Conservation (phyloP, 225 moss, liverwort and hornwort genomes). For the Polytrichum formosum region DNA sequence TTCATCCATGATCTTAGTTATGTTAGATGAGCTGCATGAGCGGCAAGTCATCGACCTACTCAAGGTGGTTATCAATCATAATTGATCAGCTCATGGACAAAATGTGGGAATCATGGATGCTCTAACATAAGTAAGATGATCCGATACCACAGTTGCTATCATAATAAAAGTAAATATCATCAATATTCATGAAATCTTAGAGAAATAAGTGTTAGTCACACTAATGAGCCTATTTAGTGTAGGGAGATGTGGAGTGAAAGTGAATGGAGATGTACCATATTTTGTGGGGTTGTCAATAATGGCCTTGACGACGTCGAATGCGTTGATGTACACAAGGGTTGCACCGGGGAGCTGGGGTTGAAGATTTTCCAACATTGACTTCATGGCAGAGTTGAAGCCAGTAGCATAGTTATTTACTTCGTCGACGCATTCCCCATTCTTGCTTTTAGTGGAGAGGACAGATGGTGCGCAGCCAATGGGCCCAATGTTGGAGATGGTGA, state of each 20-base stretch:
- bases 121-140: no score
- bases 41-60: no score
- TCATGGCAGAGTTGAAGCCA: slow-evolving; percentile 35
- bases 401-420: slow-evolving; percentile 20
- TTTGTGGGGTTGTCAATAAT: slow-evolving; percentile 35
- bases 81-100: no score
- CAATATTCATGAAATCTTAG: no score
- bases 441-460: slow-evolving; percentile 8
- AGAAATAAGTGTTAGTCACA: background rate
- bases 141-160: no score
- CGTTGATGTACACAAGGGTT: slow-evolving; percentile 34
- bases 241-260: no score
- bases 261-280: slow-evolving; percentile 22
- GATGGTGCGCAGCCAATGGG: slow-evolving; percentile 85
- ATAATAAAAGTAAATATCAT: no score
- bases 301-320: slow-evolving; percentile 16
- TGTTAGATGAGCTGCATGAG: no score
- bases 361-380: slow-evolving; percentile 31
- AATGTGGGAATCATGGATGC: no score
- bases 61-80: no score
- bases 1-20: no score
- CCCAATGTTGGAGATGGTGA: slow-evolving; percentile 69
- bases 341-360: slow-evolving; percentile 30
- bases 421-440: slow-evolving; percentile 36
- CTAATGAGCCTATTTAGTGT: no score